A percentile compares a stretch with the other conserved stretches of the same genome.
Conservation (phyloP, 805 yeast species). For the Wickerhamomyces ciferrii region DNA sequence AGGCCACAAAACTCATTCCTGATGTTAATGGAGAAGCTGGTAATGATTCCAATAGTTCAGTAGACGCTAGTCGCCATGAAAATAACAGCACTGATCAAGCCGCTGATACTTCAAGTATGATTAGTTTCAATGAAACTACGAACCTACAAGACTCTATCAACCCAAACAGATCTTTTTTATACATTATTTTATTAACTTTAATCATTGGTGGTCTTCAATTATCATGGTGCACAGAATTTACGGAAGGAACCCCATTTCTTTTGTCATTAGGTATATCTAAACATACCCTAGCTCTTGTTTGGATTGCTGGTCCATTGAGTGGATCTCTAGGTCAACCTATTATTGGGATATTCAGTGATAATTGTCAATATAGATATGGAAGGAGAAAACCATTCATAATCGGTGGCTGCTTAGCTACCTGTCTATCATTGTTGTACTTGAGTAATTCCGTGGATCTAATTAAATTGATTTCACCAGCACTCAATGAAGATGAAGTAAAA, state of each 20-base stretch:
- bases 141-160: conserved; percentile 28
- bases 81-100: neutral
- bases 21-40: no score
- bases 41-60: neutral
- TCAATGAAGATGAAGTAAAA: conserved; percentile 21
- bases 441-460: conserved; percentile 41
- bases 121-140: conserved; percentile 9
- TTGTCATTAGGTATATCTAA: conserved; percentile 60
- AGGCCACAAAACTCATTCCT: neutral
- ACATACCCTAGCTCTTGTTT: conserved; percentile 47
- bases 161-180: conserved; percentile 38
- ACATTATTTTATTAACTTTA: conserved; percentile 40
- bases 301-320: conserved; percentile 66
- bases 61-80: neutral
- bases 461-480: conserved; percentile 22
- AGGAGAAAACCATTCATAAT: conserved; percentile 53
- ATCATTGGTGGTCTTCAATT: conserved; percentile 55
- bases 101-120: conserved; percentile 2
- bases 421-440: conserved; percentile 36
- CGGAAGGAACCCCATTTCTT: conserved; percentile 57
- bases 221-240: conserved; percentile 63
- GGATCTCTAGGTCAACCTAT: conserved; percentile 63
- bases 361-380: conserved; percentile 38
- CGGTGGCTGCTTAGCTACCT: conserved; percentile 46
- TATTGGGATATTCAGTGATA: conserved; percentile 54